Evolutionary conservation across 257 asterid species (phyloP).

Genomic region (Solanum dulcamara): DNA sequence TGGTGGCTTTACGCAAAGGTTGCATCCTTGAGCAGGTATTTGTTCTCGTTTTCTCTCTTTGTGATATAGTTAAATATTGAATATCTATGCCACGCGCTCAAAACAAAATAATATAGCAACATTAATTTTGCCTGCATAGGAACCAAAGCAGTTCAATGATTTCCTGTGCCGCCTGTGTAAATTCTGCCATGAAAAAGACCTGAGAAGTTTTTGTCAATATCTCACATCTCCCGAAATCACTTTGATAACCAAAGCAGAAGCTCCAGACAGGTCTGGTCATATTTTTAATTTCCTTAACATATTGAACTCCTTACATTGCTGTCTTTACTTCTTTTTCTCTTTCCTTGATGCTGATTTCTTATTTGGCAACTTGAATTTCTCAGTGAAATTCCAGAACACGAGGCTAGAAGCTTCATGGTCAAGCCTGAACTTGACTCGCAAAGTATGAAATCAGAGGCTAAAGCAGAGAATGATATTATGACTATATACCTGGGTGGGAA

Average conservation of each 20-base stretch:
- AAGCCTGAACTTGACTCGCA: slow-evolving; percentile 42
- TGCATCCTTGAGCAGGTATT: slow-evolving; percentile 82
- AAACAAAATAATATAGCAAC: background rate
- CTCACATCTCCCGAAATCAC: slow-evolving; percentile 33
- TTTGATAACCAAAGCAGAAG: slow-evolving; percentile 67
- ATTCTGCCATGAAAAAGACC: slow-evolving; percentile 45
- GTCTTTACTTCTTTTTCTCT: background rate
- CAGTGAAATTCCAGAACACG: slow-evolving; percentile 65
- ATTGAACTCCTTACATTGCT: background rate
- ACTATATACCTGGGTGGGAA: slow-evolving; percentile 9
- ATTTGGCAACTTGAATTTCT: background rate
- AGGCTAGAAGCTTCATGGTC: slow-evolving; percentile 29
- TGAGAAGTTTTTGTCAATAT: slow-evolving; percentile 30
- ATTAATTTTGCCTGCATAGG: slow-evolving; percentile 29
- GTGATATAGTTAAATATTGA: background rate
- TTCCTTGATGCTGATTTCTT: background rate
- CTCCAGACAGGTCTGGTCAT: slow-evolving; percentile 57
- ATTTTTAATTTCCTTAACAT: background rate
- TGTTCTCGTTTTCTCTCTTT: background rate
- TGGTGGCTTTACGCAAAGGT: slow-evolving; percentile 72
- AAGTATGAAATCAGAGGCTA: background rate
- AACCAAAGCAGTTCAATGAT: slow-evolving; percentile 76
- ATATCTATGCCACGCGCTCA: background rate
- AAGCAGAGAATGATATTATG: background rate
- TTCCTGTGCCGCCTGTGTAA: slow-evolving; percentile 42